phyloP scores from a whole-genome alignment of 202 grass and related monocot genomes.

The Zizania palustris region DNA sequence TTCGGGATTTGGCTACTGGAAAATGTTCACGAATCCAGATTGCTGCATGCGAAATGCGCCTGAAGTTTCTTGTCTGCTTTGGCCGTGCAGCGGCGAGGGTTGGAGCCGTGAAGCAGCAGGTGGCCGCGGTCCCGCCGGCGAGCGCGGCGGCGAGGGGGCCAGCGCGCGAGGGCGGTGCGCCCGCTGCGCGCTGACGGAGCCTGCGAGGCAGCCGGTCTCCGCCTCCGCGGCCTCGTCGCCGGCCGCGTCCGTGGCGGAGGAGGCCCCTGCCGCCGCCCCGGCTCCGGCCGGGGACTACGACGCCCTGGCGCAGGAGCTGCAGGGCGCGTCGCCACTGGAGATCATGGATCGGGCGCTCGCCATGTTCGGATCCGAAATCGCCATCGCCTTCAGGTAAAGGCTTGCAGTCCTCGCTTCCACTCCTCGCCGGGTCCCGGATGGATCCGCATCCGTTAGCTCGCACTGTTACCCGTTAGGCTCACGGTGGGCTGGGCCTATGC shows the following conservation, averaged over 20 bases:
- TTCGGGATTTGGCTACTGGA: not conserved
- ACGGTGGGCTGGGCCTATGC: not conserved
- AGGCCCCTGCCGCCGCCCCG: constrained; percentile 10
- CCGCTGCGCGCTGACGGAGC: constrained; percentile 64
- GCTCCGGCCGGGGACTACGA: constrained; percentile 54
- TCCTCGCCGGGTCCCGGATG: not conserved
- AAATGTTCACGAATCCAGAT: not conserved
- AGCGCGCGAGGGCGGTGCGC: constrained; percentile 49
- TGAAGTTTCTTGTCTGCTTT: not conserved
- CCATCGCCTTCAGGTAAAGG: constrained; percentile 87
- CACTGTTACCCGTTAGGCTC: not conserved
- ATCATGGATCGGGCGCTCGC: constrained; percentile 87
- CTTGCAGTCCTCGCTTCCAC: not conserved
- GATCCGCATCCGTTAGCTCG: not conserved
- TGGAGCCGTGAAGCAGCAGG: constrained; percentile 51
- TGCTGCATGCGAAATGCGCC: not conserved
- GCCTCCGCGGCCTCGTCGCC: constrained; percentile 41
- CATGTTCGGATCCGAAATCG: constrained; percentile 81
- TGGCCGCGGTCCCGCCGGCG: constrained; percentile 44
- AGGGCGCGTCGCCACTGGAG: constrained; percentile 77
- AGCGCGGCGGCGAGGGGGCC: constrained; percentile 59
- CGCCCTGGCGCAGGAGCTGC: constrained; percentile 57
- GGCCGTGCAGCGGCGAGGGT: constrained; percentile 48
- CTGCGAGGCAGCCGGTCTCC: constrained; percentile 54
- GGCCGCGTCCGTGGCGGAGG: constrained; percentile 28